Evolutionary conservation across 1,284 basidiomycete genomes (phyloP).

Genomic region (Microbotryomycetes sp.): DNA sequence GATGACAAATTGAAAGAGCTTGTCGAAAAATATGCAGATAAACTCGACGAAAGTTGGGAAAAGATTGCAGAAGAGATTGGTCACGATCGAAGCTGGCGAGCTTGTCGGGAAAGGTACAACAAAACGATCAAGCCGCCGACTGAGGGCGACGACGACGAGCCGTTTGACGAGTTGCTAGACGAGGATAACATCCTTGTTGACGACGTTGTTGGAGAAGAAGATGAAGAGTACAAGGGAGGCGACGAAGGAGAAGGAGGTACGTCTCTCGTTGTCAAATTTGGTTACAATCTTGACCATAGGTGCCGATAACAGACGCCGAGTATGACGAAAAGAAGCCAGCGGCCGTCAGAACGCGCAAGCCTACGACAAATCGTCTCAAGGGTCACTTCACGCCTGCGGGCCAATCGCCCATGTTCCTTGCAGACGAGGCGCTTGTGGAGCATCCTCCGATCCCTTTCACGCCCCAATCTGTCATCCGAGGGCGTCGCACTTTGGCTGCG

Average conservation of each 20-base stretch:
- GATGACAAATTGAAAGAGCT: not conserved
- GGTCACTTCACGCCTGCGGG: not conserved
- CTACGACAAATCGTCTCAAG: not conserved
- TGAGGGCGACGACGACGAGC: not conserved
- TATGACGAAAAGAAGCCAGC: not conserved
- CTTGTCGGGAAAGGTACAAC: not conserved
- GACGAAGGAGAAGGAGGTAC: not conserved
- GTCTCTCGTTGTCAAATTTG: not conserved
- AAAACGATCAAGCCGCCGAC: not conserved
- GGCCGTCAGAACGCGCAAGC: not conserved
- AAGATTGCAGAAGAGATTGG: not conserved
- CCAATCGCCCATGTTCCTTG: constrained; percentile 6
- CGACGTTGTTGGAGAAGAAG: not conserved
- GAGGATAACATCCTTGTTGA: not conserved
- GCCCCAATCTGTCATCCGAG: constrained; percentile 21
- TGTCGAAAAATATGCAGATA: not conserved
- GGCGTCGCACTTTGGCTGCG: constrained; percentile 9
- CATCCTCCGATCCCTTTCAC: constrained; percentile 21
- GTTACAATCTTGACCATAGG: not conserved
- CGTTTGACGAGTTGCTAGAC: not conserved
- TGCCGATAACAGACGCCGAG: not conserved
- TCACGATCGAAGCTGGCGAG: not conserved
- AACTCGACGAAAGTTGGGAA: not conserved
- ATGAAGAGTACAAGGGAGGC: not conserved
- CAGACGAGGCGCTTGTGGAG: constrained; percentile 9